Base-by-base conservation (phyloP, 441 rosid species). In the Eruca vesicaria region DNA sequence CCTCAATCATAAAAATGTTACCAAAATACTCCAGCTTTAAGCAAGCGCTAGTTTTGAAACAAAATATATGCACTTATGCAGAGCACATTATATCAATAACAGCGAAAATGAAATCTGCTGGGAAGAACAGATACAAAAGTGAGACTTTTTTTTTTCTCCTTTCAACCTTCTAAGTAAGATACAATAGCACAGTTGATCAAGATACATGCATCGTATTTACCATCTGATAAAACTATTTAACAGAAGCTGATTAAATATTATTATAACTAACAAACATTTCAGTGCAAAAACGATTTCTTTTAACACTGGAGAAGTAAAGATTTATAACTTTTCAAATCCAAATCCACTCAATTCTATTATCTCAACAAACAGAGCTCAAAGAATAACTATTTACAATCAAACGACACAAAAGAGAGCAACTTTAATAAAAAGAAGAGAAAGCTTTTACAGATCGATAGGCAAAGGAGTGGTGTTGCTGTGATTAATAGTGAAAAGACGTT, bases 401-500 rank as follows among this genome's bases (percentile, higher is more conserved):
- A 78, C 2, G 58, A 71, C 11, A 61, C 4, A 32, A 15, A 53
- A 15, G 26, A 66, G 31, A 68, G 66, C 12, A 21, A 41, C 56
- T 28, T 63, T 5, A 66, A 36, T n/a, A n/a, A n/a, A n/a, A 35
- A 33, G 3, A 21, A 36, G 29, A 16, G 19, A 8, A 26, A 57
- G 56, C 91, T 28, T 73, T n/a, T n/a, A 94, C 98, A 86, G 66
- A 76, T 85, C 84, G 78, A 92, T 87, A 2, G 86, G 88, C 59
- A 76, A 12, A 69, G 82, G 79, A 50, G 77, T 84, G 58, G n/a
- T n/a, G n/a, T n/a, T n/a, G n/a, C n/a, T n/a, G n/a, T n/a, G n/a
- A n/a, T n/a, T n/a, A n/a, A n/a, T n/a, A n/a, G n/a, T 5, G n/a
- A n/a, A n/a, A n/a, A 88, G 81, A 21, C 81, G 86, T 36, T 88